Evolutionary conservation across 257 asterid genomes (phyloP), one percentile per base, ranked within the genome.

Genomic region (Solanum chaucha): DNA sequence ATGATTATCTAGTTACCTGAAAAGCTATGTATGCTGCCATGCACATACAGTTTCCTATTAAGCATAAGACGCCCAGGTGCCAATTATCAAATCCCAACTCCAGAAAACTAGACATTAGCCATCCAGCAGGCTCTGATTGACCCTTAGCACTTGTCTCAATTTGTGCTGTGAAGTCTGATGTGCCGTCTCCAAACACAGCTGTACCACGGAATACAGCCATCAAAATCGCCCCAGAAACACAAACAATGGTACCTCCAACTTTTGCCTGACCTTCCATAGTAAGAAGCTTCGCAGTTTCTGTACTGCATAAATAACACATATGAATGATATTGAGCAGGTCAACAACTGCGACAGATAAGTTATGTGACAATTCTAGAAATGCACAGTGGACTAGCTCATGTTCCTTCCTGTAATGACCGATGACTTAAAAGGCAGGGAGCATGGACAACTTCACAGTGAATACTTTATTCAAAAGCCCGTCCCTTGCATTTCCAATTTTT

Each of bases 221-320:
- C n/a, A n/a, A n/a, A n/a, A n/a, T n/a, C n/a, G n/a, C n/a, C n/a
- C n/a, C n/a, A n/a, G n/a, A n/a, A n/a, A n/a, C n/a, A n/a, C n/a
- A n/a, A n/a, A n/a, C n/a, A n/a, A n/a, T n/a, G n/a, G 99, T 95
- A 78, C 99, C 99, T 34, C 97, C 98, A 86, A 97, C 73, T 93
- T 97, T 97, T 87, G 98, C 94, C 88, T 91, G 98, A 70, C 99
- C 99, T 93, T 96, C 98, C 46, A 86, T 87, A 89, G 87, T 96
- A 51, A 89, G 92, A 88, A 97, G 89, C 90, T 92, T 93, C 89
- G 93, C 90, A 41, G 95, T 94, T 95, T 97, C 99, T 92, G 98
- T 92, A 89, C 99, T 97, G 99, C 94, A 95, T 81, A 88, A 89
- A 87, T 87, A 91, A 90, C 83, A 90, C 84, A 48, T n/a, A n/a